Evolutionary conservation across 2,329 filamentous ascomycete genomes (phyloP).

Genomic region (Colletotrichum aenigma): DNA sequence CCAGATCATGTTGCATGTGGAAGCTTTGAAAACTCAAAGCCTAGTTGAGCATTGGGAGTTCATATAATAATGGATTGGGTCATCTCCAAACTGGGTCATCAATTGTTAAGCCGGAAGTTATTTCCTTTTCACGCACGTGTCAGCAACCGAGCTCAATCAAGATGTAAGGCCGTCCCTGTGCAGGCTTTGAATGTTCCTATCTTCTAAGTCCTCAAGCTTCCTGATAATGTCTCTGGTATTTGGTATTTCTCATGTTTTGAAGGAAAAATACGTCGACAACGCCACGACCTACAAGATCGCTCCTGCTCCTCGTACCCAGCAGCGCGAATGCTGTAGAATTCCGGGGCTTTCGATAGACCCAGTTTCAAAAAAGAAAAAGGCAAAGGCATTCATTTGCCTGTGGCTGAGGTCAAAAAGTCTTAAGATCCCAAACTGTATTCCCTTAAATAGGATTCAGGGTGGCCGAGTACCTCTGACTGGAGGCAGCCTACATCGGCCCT

Average conservation of each 20-base stretch:
- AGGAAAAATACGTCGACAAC: not conserved
- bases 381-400: fast-evolving
- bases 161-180: fast-evolving
- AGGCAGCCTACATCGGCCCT: fast-evolving
- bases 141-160: not conserved
- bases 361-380: too few relatives aligned
- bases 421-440: not conserved
- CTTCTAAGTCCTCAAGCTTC: fast-evolving
- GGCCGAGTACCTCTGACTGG: fast-evolving
- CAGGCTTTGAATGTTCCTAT: not conserved
- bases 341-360: not conserved
- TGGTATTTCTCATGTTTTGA: not conserved
- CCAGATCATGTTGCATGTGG: not conserved
- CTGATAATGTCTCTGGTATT: fast-evolving
- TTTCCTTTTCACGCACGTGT: fast-evolving
- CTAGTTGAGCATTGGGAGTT: fast-evolving
- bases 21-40: not conserved
- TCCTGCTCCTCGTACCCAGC: not conserved
- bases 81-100: not conserved
- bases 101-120: not conserved
- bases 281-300: not conserved
- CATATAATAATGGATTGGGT: not conserved
- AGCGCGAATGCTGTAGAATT: not conserved
- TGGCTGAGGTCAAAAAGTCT: not conserved
- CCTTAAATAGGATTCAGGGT: fast-evolving